These are phyloP conservation scores for Rhizopogon vulgaris DNA, from an alignment of 768 basidiomycete genomes.

Conservation along the genomic window DNA sequence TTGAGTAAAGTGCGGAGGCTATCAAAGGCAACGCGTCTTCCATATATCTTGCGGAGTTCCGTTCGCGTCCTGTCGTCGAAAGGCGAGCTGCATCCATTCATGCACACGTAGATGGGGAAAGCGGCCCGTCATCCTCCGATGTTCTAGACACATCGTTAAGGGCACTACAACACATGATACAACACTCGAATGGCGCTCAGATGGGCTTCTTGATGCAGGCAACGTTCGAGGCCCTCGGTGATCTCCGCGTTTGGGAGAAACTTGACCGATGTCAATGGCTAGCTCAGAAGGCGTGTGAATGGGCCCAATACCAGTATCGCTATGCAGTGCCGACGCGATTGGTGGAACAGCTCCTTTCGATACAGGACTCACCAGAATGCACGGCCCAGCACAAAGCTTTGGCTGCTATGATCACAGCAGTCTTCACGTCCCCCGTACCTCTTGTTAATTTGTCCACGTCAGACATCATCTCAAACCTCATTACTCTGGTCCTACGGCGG, in stretches of 20 bases:
- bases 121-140: constrained; percentile 69
- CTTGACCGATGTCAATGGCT: constrained; percentile 78
- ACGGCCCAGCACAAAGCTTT: constrained; percentile 54
- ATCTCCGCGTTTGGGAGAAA: constrained; percentile 57
- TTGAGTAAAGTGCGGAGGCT: constrained; percentile 40
- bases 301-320: constrained; percentile 91
- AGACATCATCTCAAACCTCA: constrained; percentile 76
- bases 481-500: constrained; percentile 67
- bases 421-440: constrained; percentile 78
- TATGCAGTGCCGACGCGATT: constrained; percentile 83
- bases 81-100: constrained; percentile 87
- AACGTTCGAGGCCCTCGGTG: constrained; percentile 62
- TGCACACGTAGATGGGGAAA: constrained; percentile 81
- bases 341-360: constrained; percentile 67
- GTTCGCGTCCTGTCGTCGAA: constrained; percentile 71
- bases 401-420: constrained; percentile 72
- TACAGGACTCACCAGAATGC: constrained; percentile 45
- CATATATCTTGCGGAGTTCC: constrained; percentile 79
- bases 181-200: constrained; percentile 73
- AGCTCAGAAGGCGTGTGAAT: constrained; percentile 69
- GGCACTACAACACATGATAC: constrained; percentile 64
- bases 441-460: constrained; percentile 88
- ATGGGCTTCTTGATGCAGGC: constrained; percentile 68
- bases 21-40: constrained; percentile 70
- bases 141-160: constrained; percentile 71